phyloP scores from a whole-genome alignment of 202 grass and related monocot genomes.

The Hordeum pubiflorum region DNA sequence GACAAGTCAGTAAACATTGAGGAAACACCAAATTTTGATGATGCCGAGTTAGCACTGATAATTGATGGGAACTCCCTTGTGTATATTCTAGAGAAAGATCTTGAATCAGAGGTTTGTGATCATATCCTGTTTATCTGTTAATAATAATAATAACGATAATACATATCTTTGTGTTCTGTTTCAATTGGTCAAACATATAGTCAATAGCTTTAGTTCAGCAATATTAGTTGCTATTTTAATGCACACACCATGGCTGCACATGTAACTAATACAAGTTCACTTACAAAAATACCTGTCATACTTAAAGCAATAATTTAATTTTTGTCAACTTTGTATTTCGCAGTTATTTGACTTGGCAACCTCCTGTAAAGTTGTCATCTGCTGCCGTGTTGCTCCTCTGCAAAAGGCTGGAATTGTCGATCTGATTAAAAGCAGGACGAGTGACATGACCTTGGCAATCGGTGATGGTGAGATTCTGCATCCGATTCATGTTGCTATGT shows the following conservation, averaged over 20 bases:
- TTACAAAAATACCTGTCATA: not conserved
- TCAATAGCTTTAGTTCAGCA: not conserved
- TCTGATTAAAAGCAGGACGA: constrained; percentile 93
- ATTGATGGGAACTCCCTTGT: constrained; percentile 98
- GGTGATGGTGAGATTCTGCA: constrained; percentile 81
- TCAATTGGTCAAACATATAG: not conserved
- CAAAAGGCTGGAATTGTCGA: constrained; percentile 99
- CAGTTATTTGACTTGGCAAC: constrained; percentile 97
- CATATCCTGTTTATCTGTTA: constrained; percentile 29
- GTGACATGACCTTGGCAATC: constrained; percentile 98
- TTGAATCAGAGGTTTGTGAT: constrained; percentile 80
- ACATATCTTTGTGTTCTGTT: not conserved
- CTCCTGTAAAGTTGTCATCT: constrained; percentile 92
- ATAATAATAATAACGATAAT: not conserved
- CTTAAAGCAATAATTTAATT: not conserved
- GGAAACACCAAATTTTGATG: constrained; percentile 34
- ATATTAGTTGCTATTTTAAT: not conserved
- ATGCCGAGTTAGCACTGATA: constrained; percentile 67
- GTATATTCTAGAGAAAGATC: constrained; percentile 94
- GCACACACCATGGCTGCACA: not conserved
- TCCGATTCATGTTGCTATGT: constrained; percentile 6
- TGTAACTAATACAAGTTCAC: not conserved
- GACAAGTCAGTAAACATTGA: constrained; percentile 27
- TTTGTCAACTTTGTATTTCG: constrained; percentile 24
- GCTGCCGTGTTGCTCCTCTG: constrained; percentile 94